These are phyloP conservation scores for Pseudocercospora pini-densiflorae DNA, from an alignment of 2,329 filamentous ascomycete genomes.

Conservation along the genomic window DNA sequence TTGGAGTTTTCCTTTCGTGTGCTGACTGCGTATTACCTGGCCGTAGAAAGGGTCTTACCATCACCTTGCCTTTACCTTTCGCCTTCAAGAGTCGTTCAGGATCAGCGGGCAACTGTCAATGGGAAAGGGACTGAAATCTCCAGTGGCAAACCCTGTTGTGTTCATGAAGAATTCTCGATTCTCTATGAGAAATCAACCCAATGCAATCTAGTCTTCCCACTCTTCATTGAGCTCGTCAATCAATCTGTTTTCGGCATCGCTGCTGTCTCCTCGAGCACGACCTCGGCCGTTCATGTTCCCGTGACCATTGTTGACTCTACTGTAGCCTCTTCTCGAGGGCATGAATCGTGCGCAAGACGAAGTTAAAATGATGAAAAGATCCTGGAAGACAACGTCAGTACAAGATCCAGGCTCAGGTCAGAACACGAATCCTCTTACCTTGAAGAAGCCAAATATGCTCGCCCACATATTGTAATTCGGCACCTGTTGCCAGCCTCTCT, in stretches of 20 bases:
- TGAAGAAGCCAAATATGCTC: constrained; percentile 81
- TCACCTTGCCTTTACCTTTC: neutral
- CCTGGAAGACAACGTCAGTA: constrained; percentile 38
- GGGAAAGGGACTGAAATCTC: neutral
- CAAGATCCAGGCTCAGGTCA: neutral
- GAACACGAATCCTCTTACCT: constrained; percentile 56
- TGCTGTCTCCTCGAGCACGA: constrained; percentile 49
- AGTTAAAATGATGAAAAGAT: constrained; percentile 68
- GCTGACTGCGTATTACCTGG: neutral
- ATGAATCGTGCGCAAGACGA: constrained; percentile 72
- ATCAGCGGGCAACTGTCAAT: neutral
- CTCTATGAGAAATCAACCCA: neutral
- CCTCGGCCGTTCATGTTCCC: constrained; percentile 52
- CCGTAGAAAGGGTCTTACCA: too few relatives aligned
- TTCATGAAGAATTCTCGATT: neutral
- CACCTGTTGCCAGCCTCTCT: constrained; percentile 91
- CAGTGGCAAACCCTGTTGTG: neutral
- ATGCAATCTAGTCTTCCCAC: constrained; percentile 73
- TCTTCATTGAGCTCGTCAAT: constrained; percentile 98
- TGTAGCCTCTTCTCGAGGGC: constrained; percentile 70
- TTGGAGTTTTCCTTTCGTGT: neutral
- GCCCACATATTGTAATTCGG: constrained; percentile 96
- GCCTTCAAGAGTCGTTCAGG: neutral
- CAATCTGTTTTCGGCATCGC: constrained; percentile 87
- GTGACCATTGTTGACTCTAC: constrained; percentile 60